Evolutionary conservation across 345 rosid species (phyloP), one percentile per base, ranked within the genome.

Genomic region (Pistacia integerrima): DNA sequence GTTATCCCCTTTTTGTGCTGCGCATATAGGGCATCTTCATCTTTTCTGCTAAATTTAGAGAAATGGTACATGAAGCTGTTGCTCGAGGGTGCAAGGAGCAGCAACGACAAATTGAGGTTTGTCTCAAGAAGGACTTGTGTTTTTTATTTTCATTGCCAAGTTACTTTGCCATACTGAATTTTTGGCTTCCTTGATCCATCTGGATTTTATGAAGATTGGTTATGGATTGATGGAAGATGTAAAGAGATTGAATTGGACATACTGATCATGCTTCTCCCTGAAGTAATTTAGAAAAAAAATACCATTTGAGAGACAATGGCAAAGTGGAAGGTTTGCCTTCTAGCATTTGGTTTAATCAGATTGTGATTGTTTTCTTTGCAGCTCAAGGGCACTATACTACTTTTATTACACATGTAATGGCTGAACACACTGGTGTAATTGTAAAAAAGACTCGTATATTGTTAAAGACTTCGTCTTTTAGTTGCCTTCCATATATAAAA

Each of bases 51-150:
- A 84, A 72, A 81, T 81, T 48, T 82, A 93, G 99, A 74, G 99
- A 93, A 87, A 79, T 87, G 88, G 94, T 96, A 55, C 89, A 88
- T 75, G 99, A 93, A 82, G 89, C 91, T 77, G 95, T 93, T 84
- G 83, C 85, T 81, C 87, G 93, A 80, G 96, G 85, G 77, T 93
- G 99, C 89, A 96, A 90, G 87, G 97, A 96, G 85, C 98, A 90
- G 85, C 99, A 96, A 60, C 92, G 99, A 59, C 94, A 96, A 83
- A 92, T 96, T 81, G 93, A 96, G 97, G 99, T 87, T 75, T 79
- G 68, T 70, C 18, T 57, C 73, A 38, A 3, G n/a, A n/a, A n/a
- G 67, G 49, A 30, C 35, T 69, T 18, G 52, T 11, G 46, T 28
- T 69, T 56, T 76, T 60, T 22, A 22, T 62, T 65, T 36, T 36